Evolutionary conservation across 2,329 filamentous ascomycete species (phyloP).

Genomic region (Phaeoacremonium minimum): DNA sequence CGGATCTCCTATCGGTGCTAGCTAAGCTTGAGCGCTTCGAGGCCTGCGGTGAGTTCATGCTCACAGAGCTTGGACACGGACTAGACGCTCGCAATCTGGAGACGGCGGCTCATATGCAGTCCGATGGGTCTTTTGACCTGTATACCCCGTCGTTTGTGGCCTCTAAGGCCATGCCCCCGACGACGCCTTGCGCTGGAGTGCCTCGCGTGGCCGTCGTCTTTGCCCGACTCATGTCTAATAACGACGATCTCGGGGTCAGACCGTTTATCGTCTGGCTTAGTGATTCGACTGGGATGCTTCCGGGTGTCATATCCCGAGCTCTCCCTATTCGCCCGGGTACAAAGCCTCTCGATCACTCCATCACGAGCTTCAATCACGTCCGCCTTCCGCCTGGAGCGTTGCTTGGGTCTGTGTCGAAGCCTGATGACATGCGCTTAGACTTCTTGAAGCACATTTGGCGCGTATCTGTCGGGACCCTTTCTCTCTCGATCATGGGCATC

Average conservation of each 20-base stretch:
- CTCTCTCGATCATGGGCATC: constrained; percentile 14
- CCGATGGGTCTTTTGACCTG: constrained; percentile 25
- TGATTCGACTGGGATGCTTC: constrained; percentile 16
- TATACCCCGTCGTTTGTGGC: constrained; percentile 23
- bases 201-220: constrained; percentile 24
- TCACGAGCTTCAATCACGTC: constrained; percentile 27
- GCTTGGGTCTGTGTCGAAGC: constrained; percentile 15
- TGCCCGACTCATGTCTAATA: constrained; percentile 21
- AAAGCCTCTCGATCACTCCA: constrained; percentile 21
- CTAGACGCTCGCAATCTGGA: constrained; percentile 31
- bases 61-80: constrained; percentile 33
- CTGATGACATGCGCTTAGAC: constrained; percentile 13
- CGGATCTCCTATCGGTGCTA: constrained; percentile 13
- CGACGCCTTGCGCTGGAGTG: constrained; percentile 15
- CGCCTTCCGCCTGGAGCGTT: constrained; percentile 17
- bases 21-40: constrained; percentile 14
- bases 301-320: constrained; percentile 18
- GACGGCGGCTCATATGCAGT: constrained; percentile 26
- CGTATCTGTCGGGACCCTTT: constrained; percentile 18
- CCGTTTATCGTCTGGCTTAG: constrained; percentile 24
- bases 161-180: constrained; percentile 24
- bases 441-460: constrained; percentile 21
- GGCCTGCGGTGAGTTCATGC: constrained; percentile 25
- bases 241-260: constrained; percentile 18
- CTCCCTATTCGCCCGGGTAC: constrained; percentile 21